Evolutionary conservation across 805 yeast genomes (phyloP), one percentile per base, ranked within the genome.

Genomic region (Groenewaldozyma salmanticensis): DNA sequence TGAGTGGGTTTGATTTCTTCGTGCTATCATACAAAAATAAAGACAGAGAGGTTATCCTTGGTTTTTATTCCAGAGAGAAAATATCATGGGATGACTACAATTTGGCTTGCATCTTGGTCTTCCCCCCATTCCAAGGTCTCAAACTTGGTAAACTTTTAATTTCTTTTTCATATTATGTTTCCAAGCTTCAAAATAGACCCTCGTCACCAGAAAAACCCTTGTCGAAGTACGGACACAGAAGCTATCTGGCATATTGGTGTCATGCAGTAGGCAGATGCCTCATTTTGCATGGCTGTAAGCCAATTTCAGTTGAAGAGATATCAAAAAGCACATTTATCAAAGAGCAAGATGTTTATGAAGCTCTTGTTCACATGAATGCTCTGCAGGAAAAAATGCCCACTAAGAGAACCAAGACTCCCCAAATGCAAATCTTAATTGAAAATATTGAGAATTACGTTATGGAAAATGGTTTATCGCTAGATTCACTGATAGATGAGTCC

Each of bases 161-260:
- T 13, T 85, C 85, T 45, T 83, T 86, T 50, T 84, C 94, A 31
- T 92, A 90, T 55, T 77, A 71, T 22, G 58, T 88, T 17, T 85
- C 95, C 0, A 42, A 74, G 31, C 71, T 70, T 13, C 83, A 82
- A 33, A 76, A 74, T 22, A 51, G 66, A 17, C 37, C 37, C 5
- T 86, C 95, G 45, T 94, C 96, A 0, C 98, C 98, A 0, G 98
- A 92, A 57, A 72, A 77, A 48, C 98, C 98, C 1, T 63, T 92
- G 6, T 82, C 95, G 4, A 79, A 81, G 0, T 82, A 78, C 59
- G 98, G 98, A 0, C 68, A 71, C 39, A 63, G 74, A 6, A 74
- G 88, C 4, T 92, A 87, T 54, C 54, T 82, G 16, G 63, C 71
- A 13, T 88, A 74, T 60, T 92, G 97, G 98, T 66, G 81, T 4